These are phyloP conservation scores for Trametes meyenii DNA, from an alignment of 768 basidiomycete genomes.

Conservation along the genomic window DNA sequence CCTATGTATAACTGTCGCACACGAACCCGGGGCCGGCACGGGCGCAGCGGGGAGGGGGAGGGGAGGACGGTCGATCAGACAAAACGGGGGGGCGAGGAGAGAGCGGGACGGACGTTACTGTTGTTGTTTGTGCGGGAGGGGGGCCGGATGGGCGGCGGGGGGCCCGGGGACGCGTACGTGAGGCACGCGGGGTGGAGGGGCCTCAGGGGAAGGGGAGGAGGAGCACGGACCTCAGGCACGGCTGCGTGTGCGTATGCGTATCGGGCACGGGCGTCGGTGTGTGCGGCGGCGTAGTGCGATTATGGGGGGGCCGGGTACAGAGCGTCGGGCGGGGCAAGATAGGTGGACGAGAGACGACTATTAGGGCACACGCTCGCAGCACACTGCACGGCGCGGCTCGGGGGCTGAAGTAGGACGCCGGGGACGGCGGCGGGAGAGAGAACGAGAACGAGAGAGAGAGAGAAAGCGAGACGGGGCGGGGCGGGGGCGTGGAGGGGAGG, in stretches of 20 bases:
- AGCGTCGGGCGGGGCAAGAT: not conserved
- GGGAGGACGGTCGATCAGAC: not conserved
- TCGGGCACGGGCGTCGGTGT: not conserved
- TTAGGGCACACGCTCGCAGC: constrained; percentile 1
- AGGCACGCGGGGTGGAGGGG: not conserved
- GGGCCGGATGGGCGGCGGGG: not conserved
- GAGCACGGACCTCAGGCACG: no score
- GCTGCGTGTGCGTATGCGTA: not conserved
- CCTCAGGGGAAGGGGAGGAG: not conserved
- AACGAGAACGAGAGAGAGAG: not conserved
- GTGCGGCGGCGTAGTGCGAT: no score
- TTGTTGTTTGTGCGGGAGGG: not conserved
- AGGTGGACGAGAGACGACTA: not conserved
- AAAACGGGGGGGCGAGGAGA: not conserved
- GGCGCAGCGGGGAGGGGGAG: not conserved
- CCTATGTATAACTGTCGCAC: not conserved
- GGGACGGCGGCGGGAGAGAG: not conserved
- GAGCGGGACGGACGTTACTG: not conserved
- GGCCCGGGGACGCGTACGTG: not conserved
- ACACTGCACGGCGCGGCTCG: not conserved
- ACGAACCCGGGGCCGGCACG: not conserved
- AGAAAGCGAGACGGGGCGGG: not conserved
- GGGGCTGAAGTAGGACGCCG: constrained; percentile 2
- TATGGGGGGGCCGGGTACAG: not conserved
- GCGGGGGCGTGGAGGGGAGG: not conserved